Conservation (phyloP, 1,139 yeast species). For the Blastobotrys persicus region DNA sequence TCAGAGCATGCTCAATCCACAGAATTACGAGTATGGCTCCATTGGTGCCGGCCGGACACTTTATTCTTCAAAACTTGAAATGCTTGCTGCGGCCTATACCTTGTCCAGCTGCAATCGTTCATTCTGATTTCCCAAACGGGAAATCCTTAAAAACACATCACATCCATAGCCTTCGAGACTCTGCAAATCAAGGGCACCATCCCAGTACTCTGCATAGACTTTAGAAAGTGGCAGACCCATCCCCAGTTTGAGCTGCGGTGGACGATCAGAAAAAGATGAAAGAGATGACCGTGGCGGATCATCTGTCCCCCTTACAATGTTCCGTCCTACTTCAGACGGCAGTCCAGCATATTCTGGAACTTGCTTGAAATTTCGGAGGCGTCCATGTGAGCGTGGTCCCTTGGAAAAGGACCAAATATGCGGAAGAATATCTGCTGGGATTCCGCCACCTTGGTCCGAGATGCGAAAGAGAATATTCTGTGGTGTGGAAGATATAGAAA, state of each 20-base stretch:
- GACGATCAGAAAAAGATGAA: constrained; percentile 59
- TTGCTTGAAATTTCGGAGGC: constrained; percentile 34
- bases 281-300: constrained; percentile 40
- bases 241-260: constrained; percentile 72
- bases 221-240: constrained; percentile 89
- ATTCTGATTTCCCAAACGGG: constrained; percentile 70
- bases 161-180: constrained; percentile 89
- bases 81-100: too few relatives aligned
- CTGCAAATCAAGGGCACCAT: constrained; percentile 78
- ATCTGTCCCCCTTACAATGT: constrained; percentile 8
- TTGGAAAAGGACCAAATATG: constrained; percentile 75
- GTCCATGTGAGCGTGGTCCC: constrained; percentile 33
- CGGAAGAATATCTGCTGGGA: constrained; percentile 53
- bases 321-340: constrained; percentile 24
- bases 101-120: constrained; percentile 69
- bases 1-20: too few relatives aligned
- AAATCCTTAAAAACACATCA: constrained; percentile 76
- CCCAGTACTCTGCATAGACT: constrained; percentile 95
- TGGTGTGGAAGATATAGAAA: constrained; percentile 65
- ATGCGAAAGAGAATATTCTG: constrained; percentile 71
- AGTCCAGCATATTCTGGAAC: constrained; percentile 43
- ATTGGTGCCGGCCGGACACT: background rate
- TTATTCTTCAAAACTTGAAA: too few relatives aligned
- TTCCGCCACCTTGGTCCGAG: constrained; percentile 90
- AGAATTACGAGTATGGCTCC: too few relatives aligned